A percentile compares a stretch with the other conserved stretches of the same genome.
phyloP scores from a whole-genome alignment of 1,284 basidiomycete genomes.

The Laetiporus sulphureus region DNA sequence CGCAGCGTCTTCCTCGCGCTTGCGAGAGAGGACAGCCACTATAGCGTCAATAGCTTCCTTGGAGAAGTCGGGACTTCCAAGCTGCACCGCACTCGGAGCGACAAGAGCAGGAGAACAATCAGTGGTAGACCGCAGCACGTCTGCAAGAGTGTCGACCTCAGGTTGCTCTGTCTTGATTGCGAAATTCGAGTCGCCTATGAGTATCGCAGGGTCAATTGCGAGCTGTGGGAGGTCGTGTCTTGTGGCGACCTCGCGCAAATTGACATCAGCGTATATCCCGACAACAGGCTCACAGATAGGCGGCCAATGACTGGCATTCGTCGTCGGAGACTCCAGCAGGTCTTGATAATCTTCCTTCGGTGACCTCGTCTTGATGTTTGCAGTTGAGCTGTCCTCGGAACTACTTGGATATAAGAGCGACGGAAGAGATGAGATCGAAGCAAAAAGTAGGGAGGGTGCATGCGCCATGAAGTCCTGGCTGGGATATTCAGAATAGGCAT shows the following conservation, averaged over 20 bases:
- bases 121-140: background rate
- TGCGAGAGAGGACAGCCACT: slow-evolving; percentile 19
- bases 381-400: slow-evolving; percentile 4
- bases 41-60: slow-evolving; percentile 23
- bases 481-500: slow-evolving; percentile 11
- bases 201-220: slow-evolving; percentile 42
- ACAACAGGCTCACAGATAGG: slow-evolving; percentile 17
- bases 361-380: background rate
- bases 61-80: too few species aligned
- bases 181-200: slow-evolving; percentile 25
- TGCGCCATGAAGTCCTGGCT: slow-evolving; percentile 6
- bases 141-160: background rate
- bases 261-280: slow-evolving; percentile 38
- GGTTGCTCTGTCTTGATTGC: slow-evolving; percentile 6
- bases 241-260: slow-evolving; percentile 30
- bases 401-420: slow-evolving; percentile 9
- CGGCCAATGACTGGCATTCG: too few species aligned
- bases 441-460: slow-evolving; percentile 1
- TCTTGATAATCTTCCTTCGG: slow-evolving; percentile 4
- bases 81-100: too few species aligned
- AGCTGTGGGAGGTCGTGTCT: slow-evolving; percentile 17
- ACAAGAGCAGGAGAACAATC: background rate
- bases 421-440: slow-evolving; percentile 6
- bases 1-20: slow-evolving; percentile 7
- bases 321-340: slow-evolving; percentile 6